Base-by-base conservation (phyloP, 768 basidiomycete species). In the Terana coerulea region DNA sequence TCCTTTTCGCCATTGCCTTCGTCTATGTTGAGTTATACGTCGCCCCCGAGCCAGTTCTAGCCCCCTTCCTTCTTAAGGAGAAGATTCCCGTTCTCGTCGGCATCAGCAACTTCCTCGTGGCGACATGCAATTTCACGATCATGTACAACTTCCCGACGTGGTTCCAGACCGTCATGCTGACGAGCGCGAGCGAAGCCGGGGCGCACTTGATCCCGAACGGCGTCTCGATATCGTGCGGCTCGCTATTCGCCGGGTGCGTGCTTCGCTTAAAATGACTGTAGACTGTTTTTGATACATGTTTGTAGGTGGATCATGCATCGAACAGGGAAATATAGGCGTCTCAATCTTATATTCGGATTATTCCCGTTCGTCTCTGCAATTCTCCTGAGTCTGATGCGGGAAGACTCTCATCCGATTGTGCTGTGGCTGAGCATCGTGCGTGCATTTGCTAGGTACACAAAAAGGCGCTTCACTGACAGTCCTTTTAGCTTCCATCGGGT, bases 81-180 rank as follows among this genome's bases (percentile, higher is more conserved):
- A 80, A 74, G 39, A 80, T 90, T 1, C 88, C 89, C 1, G 75
- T 89, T 3, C 74, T 92, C 5, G 80, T 90, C 25, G 86, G 84
- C 21, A 68, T 69, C 47, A 87, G 81, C 61, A 88, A 88, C 59
- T 85, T 88, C 60, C 75, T 88, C 17, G 88, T 91, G 9, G 72
- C 86, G 12, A 72, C 76, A 4, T 89, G 86, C 65, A 91, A 88
- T 60, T 86, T 91, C 50, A 72, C 83, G 0, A 75, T 91, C 59
- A 86, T 79, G 64, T 91, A 87, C 66, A 90, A 85, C 67, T 86
- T 80, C 67, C 89, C 89, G 5, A 83, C 84, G 65, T 91, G 86
- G 85, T 91, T 91, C 64, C 87, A 91, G 65, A 89, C 86, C 0
- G 89, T 91, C 3, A 72, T 77, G 64, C 62, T 88, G 25, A 81